Evolutionary conservation across 2,329 filamentous ascomycete genomes (phyloP).

Genomic region (Venturia pyrina): DNA sequence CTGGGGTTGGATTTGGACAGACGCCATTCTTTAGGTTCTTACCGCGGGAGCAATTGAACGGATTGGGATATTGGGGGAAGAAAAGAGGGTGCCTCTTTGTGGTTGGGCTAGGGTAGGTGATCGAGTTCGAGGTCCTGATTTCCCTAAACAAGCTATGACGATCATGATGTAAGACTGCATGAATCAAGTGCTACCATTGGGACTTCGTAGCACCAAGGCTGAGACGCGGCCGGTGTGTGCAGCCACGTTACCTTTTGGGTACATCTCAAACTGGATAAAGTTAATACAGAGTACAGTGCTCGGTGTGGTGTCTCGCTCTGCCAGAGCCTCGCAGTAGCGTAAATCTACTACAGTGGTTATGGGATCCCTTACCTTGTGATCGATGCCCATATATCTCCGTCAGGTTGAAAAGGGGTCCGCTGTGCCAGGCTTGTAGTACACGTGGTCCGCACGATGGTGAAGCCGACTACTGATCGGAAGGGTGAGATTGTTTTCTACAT

Average conservation of each 20-base stretch:
- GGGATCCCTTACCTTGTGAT: too few species aligned
- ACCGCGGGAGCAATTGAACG: neutral
- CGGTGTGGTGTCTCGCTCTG: too few species aligned
- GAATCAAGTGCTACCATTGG: neutral
- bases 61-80: neutral
- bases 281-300: neutral
- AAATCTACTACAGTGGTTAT: too few species aligned
- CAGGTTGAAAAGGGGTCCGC: too few species aligned
- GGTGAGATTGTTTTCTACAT: neutral
- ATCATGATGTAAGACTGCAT: conserved; percentile 6
- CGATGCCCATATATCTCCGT: too few species aligned
- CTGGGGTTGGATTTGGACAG: neutral
- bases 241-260: neutral
- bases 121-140: neutral
- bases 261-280: too few species aligned
- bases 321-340: too few species aligned
- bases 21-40: neutral
- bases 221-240: neutral
- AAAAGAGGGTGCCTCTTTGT: neutral
- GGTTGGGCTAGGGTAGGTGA: neutral
- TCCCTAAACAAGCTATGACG: neutral
- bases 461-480: neutral
- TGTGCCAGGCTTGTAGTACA: neutral
- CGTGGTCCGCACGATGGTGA: neutral
- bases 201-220: neutral